Evolutionary conservation across 1,139 yeast species (phyloP), one percentile per base, ranked within the genome.

Genomic region (Geotrichum histeridarum): DNA sequence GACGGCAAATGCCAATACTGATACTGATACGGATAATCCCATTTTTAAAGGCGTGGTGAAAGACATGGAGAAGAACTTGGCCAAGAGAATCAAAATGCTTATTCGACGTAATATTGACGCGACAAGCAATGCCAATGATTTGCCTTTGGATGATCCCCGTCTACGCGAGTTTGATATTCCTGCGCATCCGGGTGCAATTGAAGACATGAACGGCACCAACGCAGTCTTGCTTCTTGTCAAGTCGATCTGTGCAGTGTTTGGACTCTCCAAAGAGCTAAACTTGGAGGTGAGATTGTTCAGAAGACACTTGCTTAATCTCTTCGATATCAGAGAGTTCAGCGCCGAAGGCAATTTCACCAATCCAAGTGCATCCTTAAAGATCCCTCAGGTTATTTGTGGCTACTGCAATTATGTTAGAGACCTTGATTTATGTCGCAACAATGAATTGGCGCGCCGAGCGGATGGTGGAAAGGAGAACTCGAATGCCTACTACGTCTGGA

Each of bases 311-410:
- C 74, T 93, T 43, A 76, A 78, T 1, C 71, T 86, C 4, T 80
- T 94, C 62, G 95, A 89, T 42, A 78, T 91, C 48, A 81, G 86
- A 59, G 99, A 93, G 67, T 94, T 93, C 69, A 84, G 90, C 61
- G 77, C 77, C 8, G 89, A 83, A 55, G 90, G 94, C 0, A 74
- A 73, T n/a, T 91, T 91, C 69, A 70, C 68, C 42, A 82, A 89
- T 64, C 97, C 98, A 8, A 80, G 94, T 55, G 76, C 86, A 0
- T 79, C 88, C 0, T 74, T 93, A 59, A 73, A 77, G 42, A 70
- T 93, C 2, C 80, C 86, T 2, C 84, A 84, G 52, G 77, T 89
- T 4, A 75, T 86, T 12, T 93, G 99, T 73, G 86, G 81, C 57
- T 79, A 84, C 63, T 94, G 99, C 71, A 84, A 83, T 60, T 79